Base-by-base conservation (phyloP, 371 early-diverging fungal genomes). In the Mucor racemosus region DNA sequence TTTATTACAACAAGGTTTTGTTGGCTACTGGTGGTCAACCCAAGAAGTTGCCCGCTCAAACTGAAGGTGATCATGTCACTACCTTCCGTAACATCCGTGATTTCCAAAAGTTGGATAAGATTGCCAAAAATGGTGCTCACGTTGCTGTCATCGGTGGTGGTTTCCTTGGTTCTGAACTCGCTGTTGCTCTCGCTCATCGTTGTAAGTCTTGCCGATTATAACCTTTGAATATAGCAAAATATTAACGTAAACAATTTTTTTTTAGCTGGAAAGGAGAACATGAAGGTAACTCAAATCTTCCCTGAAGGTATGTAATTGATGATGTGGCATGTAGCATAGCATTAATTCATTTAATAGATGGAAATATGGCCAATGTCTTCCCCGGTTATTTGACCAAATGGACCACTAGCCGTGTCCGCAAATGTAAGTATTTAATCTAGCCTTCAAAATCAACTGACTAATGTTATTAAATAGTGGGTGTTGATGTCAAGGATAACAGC, bases 101-200 rank as follows among this genome's bases (percentile, higher is more conserved):
- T 58, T 89, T 86, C 69, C 75, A 85, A 67, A 76, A 80, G 62
- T 71, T 92, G 39, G 78, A 86, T 34, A 66, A 72, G 44, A 71
- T 77, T 33, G 82, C 76, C 48, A 89, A 89, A 74, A 71, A 84
- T 42, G 77, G 77, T 60, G 76, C 80, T 10, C 80, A 74, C 67
- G 81, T 92, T 73, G 90, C 83, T 55, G 81, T 92, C 44, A 71
- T 91, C 41, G 93, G 93, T 62, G 92, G 92, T 44, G 93, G 93
- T 21, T 91, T 92, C 79, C 78, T 92, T 58, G 93, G 93, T 35
- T 86, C 87, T 56, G 93, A 92, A 68, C 72, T 92, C 21, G 84
- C 92, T 53, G 84, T 84, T 54, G 91, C 91, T 15, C 72, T 92
- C 50, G 87, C 91, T 19, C 81, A 86, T 33, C 72, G 80, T 53